Evolutionary conservation across 2,329 filamentous ascomycete genomes (phyloP).

Genomic region (Pseudogymnoascus sp.): DNA sequence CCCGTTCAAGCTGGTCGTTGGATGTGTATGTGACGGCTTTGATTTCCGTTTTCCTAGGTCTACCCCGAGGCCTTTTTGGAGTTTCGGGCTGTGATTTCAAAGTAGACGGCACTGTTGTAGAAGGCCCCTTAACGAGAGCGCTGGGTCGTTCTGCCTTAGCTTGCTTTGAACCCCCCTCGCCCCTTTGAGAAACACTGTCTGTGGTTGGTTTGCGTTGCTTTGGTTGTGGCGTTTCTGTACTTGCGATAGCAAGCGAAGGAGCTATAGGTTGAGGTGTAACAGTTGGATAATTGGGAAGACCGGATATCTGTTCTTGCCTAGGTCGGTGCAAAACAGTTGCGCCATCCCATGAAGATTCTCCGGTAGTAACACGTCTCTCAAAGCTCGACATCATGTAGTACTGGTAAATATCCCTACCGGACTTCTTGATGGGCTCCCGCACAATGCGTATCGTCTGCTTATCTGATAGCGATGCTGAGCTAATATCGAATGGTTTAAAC

Average conservation of each 20-base stretch:
- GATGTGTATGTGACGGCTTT: neutral
- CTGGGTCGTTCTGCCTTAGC: neutral
- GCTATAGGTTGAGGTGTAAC: neutral
- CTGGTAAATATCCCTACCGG: neutral
- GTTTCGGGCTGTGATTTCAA: neutral
- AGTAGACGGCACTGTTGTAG: neutral
- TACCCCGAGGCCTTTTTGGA: neutral
- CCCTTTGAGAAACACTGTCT: neutral
- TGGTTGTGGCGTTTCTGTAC: neutral
- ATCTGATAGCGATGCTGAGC: neutral
- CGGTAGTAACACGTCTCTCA: neutral
- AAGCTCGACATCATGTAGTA: neutral
- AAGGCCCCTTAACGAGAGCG: neutral
- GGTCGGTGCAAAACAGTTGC: neutral
- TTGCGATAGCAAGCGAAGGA: neutral
- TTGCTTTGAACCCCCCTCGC: neutral
- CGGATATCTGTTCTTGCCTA: neutral
- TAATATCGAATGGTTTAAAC: neutral
- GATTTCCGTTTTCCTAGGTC: neutral
- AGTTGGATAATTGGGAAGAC: neutral
- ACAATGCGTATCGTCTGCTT: conserved; percentile 3
- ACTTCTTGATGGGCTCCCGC: neutral
- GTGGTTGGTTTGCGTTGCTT: neutral
- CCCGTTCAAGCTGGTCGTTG: conserved; percentile 15
- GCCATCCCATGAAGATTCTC: conserved; percentile 4